These are phyloP conservation scores for Calendula officinalis DNA, from an alignment of 129 eudicot species.

Conservation along the genomic window DNA sequence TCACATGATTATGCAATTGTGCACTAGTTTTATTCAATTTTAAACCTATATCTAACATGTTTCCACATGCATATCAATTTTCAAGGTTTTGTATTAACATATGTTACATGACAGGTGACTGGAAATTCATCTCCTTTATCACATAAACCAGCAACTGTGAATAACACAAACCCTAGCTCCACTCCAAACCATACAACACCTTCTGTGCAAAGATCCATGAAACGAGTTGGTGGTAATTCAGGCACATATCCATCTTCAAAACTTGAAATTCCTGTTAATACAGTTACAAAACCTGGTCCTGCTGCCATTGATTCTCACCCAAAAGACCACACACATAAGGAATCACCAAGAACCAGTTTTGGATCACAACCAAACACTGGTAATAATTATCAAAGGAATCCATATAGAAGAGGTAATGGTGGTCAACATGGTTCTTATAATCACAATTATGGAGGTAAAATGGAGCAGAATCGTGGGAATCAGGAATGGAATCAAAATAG, in stretches of 20 bases:
- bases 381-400: constrained; percentile 42
- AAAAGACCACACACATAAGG: constrained; percentile 43
- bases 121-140: constrained; percentile 42
- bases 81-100: neutral
- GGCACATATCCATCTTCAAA: constrained; percentile 31
- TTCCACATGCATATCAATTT: constrained; percentile 8
- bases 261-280: constrained; percentile 32
- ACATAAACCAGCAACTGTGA: constrained; percentile 33
- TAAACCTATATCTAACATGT: constrained; percentile 2
- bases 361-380: constrained; percentile 49
- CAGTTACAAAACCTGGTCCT: constrained; percentile 35
- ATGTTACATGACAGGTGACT: constrained; percentile 30
- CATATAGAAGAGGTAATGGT: constrained; percentile 55
- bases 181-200: constrained; percentile 48
- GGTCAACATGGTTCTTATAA: constrained; percentile 64
- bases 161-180: constrained; percentile 39
- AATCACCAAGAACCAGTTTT: constrained; percentile 47
- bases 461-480: constrained; percentile 59
- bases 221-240: constrained; percentile 55
- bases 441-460: constrained; percentile 55
- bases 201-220: constrained; percentile 49
- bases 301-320: constrained; percentile 38
- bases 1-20: constrained; percentile 3
- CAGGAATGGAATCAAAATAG: constrained; percentile 65
- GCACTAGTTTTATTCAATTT: neutral